phyloP scores from a whole-genome alignment of 768 basidiomycete genomes.

The Strobilomyces confusus region DNA sequence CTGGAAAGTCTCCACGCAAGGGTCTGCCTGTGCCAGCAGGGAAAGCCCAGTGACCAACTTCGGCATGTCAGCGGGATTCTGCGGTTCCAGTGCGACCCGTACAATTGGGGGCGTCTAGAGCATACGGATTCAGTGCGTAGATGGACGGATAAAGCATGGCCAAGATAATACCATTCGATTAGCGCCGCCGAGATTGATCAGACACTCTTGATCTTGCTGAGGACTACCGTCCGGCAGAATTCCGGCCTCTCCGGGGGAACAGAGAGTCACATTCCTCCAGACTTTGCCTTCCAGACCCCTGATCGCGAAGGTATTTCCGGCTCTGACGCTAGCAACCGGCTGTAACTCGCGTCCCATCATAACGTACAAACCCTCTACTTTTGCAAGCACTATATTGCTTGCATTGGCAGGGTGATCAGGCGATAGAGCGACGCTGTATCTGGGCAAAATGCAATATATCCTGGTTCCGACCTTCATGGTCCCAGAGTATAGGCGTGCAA shows the following conservation, averaged over 20 bases:
- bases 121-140: background rate
- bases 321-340: slow-evolving; percentile 72
- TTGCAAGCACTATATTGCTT: slow-evolving; percentile 54
- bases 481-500: slow-evolving; percentile 92
- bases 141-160: background rate
- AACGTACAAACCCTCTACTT: slow-evolving; percentile 78
- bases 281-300: slow-evolving; percentile 87
- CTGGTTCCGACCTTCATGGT: slow-evolving; percentile 60
- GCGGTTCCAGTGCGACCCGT: slow-evolving; percentile 89
- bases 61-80: slow-evolving; percentile 77
- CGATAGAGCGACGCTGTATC: slow-evolving; percentile 64
- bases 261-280: slow-evolving; percentile 87
- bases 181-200: slow-evolving; percentile 81
- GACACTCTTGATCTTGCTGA: slow-evolving; percentile 40
- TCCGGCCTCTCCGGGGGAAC: slow-evolving; percentile 53
- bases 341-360: slow-evolving; percentile 99
- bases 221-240: slow-evolving; percentile 32
- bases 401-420: slow-evolving; percentile 67
- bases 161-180: slow-evolving; percentile 49
- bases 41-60: slow-evolving; percentile 85
- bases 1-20: slow-evolving; percentile 95
- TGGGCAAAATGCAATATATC: slow-evolving; percentile 79
- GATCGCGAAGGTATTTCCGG: slow-evolving; percentile 94
- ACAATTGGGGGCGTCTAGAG: slow-evolving; percentile 83
- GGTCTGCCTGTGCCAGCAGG: slow-evolving; percentile 90